Conservation (phyloP, 116 monocot species). For the Phalaenopsis hybrid region DNA sequence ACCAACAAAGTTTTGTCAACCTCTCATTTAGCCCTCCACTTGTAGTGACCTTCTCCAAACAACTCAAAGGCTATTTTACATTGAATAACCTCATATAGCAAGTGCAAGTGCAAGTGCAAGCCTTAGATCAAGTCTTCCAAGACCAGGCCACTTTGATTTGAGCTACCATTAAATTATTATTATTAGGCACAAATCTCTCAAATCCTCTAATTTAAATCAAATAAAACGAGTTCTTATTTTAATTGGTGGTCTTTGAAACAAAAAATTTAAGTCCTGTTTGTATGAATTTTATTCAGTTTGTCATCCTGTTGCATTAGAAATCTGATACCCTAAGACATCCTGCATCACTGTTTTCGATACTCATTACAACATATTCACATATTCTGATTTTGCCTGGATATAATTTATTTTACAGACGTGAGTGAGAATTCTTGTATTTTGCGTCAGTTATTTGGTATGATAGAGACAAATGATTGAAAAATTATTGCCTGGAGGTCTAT, state of each 20-base stretch:
- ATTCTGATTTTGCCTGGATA: background rate
- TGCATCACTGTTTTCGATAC: background rate
- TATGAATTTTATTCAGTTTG: background rate
- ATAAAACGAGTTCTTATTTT: background rate
- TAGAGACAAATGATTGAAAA: background rate
- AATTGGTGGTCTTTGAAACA: background rate
- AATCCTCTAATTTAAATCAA: background rate
- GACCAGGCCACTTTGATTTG: too few species aligned
- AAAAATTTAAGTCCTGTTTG: background rate
- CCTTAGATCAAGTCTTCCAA: too few species aligned
- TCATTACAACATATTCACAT: background rate
- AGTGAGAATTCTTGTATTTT: background rate
- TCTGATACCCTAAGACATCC: background rate
- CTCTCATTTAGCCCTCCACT: too few species aligned
- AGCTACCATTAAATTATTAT: background rate
- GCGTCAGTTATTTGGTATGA: background rate
- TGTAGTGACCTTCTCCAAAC: too few species aligned
- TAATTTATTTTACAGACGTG: too few species aligned
- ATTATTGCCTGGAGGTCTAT: background rate
- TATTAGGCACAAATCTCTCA: background rate
- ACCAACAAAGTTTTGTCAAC: too few species aligned
- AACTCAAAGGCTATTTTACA: too few species aligned
- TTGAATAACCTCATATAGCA: too few species aligned
- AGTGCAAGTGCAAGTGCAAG: too few species aligned
- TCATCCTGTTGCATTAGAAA: too few species aligned